phyloP scores from a whole-genome alignment of 1,284 basidiomycete species.

The Sporisorium exsertum region DNA sequence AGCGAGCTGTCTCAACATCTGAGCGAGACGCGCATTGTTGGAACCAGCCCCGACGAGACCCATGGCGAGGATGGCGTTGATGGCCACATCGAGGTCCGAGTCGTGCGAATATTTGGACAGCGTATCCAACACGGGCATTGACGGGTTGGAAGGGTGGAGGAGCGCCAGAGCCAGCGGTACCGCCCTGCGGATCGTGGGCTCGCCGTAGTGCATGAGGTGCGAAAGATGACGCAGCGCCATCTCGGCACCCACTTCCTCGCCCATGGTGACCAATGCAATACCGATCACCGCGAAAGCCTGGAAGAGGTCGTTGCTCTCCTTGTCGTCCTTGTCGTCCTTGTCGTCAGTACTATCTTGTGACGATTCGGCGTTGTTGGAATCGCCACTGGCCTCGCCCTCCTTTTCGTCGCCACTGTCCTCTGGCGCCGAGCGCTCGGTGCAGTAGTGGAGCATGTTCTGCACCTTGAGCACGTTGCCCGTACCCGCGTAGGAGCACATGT shows the following conservation, averaged over 20 bases:
- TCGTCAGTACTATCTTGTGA: conserved; percentile 32
- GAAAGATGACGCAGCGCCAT: conserved; percentile 73
- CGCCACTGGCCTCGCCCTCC: conserved; percentile 45
- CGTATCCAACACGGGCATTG: conserved; percentile 94
- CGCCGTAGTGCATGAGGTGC: conserved; percentile 91
- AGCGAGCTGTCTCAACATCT: conserved; percentile 96
- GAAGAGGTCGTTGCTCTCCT: conserved; percentile 81
- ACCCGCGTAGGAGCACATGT: conserved; percentile 93
- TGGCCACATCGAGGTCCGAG: conserved; percentile 92
- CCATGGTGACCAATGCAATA: conserved; percentile 95
- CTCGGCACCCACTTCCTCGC: conserved; percentile 96
- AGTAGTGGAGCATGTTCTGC: conserved; percentile 91
- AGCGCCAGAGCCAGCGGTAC: conserved; percentile 97
- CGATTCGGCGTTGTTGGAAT: conserved; percentile 11
- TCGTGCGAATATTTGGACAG: conserved; percentile 99
- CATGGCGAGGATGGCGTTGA: conserved; percentile 99
- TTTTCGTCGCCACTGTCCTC: conserved; percentile 68
- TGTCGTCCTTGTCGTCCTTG: conserved; percentile 72
- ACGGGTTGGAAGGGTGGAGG: conserved; percentile 93
- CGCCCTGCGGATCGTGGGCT: conserved; percentile 88
- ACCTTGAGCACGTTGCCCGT: conserved; percentile 96
- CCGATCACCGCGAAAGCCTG: conserved; percentile 94
- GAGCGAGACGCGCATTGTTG: conserved; percentile 95
- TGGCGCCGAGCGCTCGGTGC: conserved; percentile 85
- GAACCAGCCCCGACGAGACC: conserved; percentile 97